These are phyloP conservation scores for Jackrogersella multiformis DNA, from an alignment of 495 filamentous ascomycete species.

Conservation along the genomic window DNA sequence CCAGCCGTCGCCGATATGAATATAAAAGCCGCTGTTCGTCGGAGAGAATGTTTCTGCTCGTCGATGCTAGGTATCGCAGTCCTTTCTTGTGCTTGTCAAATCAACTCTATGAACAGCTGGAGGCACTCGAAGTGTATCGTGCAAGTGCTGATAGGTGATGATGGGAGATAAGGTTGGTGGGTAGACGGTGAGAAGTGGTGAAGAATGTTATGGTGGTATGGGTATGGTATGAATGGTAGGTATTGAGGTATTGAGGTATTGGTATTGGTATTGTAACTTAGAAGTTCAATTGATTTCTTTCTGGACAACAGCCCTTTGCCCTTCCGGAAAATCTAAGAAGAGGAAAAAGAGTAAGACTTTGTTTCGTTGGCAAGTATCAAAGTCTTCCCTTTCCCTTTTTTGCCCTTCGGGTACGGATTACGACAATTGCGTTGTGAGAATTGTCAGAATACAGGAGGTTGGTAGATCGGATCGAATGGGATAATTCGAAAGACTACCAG, in stretches of 20 bases:
- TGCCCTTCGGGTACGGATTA: constrained; percentile 41
- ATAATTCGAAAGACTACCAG: constrained; percentile 23
- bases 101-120: constrained; percentile 29
- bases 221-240: constrained; percentile 21
- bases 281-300: constrained; percentile 42
- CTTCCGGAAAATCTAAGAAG: constrained; percentile 29
- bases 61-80: constrained; percentile 17
- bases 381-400: constrained; percentile 32
- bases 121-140: constrained; percentile 19
- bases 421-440: constrained; percentile 20
- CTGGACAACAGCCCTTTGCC: constrained; percentile 41
- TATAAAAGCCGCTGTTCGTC: constrained; percentile 27
- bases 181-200: no score
- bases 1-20: constrained; percentile 17
- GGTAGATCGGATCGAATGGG: constrained; percentile 23
- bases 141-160: constrained; percentile 9
- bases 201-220: no score
- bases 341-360: constrained; percentile 34
- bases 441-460: constrained; percentile 27
- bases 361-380: constrained; percentile 42
- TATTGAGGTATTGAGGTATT: no score
- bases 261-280: constrained; percentile 43
- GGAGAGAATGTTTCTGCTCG: background rate
- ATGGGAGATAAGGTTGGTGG: constrained; percentile 10
- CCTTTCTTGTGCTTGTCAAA: constrained; percentile 39